Percentiles rank a stretch among this genome's conserved stretches.
Evolutionary conservation across 352 stramenopile genomes (phyloP).

Genomic region (Phytopythium boreale): DNA sequence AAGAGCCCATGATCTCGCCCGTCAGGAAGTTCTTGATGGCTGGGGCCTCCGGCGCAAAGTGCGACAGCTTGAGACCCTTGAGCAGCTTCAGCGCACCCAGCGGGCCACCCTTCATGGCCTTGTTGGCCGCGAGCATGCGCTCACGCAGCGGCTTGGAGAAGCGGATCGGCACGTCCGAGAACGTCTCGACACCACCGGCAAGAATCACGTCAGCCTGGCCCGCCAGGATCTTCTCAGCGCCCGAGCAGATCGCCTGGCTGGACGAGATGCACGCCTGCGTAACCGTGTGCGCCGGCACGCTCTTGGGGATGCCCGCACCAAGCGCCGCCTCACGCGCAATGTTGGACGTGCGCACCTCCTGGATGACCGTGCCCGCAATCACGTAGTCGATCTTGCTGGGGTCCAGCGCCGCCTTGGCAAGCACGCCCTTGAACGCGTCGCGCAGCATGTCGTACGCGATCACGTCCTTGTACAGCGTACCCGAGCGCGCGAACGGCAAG

Average conservation of each 20-base stretch:
- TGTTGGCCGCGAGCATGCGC: slow-evolving; percentile 85
- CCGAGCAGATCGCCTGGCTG: slow-evolving; percentile 92
- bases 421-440: slow-evolving; percentile 93
- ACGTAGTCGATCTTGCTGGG: slow-evolving; percentile 97
- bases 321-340: slow-evolving; percentile 96
- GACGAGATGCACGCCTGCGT: slow-evolving; percentile 96
- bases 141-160: slow-evolving; percentile 88
- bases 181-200: slow-evolving; percentile 95
- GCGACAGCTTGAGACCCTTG: slow-evolving; percentile 92
- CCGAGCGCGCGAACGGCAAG: slow-evolving; percentile 94
- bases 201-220: slow-evolving; percentile 95
- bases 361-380: slow-evolving; percentile 95
- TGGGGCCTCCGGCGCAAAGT: slow-evolving; percentile 92
- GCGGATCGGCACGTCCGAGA: slow-evolving; percentile 97
- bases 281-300: slow-evolving; percentile 95
- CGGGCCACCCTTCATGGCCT: slow-evolving; percentile 94
- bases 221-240: slow-evolving; percentile 95
- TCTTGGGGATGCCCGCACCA: slow-evolving; percentile 93
- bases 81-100: slow-evolving; percentile 89
- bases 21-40: slow-evolving; percentile 99
- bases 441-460: slow-evolving; percentile 97
- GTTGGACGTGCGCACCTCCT: slow-evolving; percentile 97
- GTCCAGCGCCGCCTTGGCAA: slow-evolving; percentile 95
- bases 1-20: slow-evolving; percentile 98
- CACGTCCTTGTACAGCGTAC: slow-evolving; percentile 96